phyloP scores from a whole-genome alignment of 2,329 filamentous ascomycete genomes.

The Immersiporthe knoxdaviesiana region DNA sequence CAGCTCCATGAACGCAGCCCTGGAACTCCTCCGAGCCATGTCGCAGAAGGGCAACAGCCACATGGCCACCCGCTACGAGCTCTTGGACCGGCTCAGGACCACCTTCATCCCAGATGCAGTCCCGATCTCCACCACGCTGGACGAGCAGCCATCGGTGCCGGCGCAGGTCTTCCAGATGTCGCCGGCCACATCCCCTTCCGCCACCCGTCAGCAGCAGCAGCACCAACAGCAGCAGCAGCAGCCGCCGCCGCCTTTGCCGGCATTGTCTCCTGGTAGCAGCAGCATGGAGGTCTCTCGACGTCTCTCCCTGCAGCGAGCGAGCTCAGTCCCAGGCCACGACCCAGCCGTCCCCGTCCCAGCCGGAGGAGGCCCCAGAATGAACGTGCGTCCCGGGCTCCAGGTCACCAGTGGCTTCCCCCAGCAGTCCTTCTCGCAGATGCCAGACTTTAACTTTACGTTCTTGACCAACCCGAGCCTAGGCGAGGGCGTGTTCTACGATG shows the following conservation, averaged over 20 bases:
- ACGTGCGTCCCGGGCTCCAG: background rate
- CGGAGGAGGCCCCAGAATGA: background rate
- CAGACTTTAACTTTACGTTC: slow-evolving; percentile 30
- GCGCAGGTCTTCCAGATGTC: slow-evolving; percentile 4
- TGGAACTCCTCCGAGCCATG: slow-evolving; percentile 53
- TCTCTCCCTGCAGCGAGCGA: background rate
- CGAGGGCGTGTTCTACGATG: slow-evolving; percentile 33
- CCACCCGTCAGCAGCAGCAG: no score
- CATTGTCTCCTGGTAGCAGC: background rate
- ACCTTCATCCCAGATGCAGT: slow-evolving; percentile 32
- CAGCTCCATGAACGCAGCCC: slow-evolving; percentile 48
- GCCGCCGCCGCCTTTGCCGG: no score
- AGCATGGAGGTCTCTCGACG: background rate
- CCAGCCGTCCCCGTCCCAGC: background rate
- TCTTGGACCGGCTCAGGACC: slow-evolving; percentile 38
- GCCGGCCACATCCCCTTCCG: background rate
- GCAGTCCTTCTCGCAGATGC: slow-evolving; percentile 18
- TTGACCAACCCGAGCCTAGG: slow-evolving; percentile 29
- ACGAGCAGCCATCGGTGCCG: background rate
- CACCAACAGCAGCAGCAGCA: no score
- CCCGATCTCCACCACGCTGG: background rate
- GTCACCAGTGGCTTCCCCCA: slow-evolving; percentile 7
- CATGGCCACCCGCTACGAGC: slow-evolving; percentile 43
- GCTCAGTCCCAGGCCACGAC: no score
- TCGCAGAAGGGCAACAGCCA: slow-evolving; percentile 56